Evolutionary conservation across 805 yeast genomes (phyloP).

Genomic region (Candida patagonica): DNA sequence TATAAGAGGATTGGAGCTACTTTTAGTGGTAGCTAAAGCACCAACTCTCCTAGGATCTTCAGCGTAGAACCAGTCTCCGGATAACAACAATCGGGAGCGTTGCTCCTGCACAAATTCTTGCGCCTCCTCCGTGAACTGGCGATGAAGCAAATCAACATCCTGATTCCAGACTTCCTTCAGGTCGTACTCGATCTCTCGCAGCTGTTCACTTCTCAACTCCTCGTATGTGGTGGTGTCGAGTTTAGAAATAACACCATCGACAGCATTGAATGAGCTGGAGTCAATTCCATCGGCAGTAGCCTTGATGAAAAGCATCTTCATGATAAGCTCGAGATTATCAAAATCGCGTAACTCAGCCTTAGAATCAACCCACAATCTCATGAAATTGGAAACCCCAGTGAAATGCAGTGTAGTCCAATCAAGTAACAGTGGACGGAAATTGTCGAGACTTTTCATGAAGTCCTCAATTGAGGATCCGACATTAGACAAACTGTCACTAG

Average conservation of each 20-base stretch:
- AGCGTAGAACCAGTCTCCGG: conserved; percentile 74
- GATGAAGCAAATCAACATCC: conserved; percentile 41
- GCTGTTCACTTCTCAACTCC: conserved; percentile 47
- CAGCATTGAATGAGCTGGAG: conserved; percentile 14
- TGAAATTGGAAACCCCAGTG: conserved; percentile 45
- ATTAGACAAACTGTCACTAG: background rate
- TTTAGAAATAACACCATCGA: conserved; percentile 39
- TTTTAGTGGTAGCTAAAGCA: conserved; percentile 2
- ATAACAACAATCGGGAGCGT: conserved; percentile 58
- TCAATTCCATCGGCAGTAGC: conserved; percentile 17
- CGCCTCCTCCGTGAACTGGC: conserved; percentile 45
- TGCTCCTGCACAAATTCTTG: conserved; percentile 67
- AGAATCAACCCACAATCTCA: conserved; percentile 59
- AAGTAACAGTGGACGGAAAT: conserved; percentile 15
- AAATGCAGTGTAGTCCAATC: conserved; percentile 49
- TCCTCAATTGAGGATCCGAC: conserved; percentile 9
- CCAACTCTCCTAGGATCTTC: conserved; percentile 36
- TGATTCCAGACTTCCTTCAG: conserved; percentile 37
- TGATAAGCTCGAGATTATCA: conserved; percentile 38
- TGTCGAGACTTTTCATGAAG: conserved; percentile 14
- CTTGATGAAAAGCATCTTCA: conserved; percentile 29
- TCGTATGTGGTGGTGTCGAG: conserved; percentile 37
- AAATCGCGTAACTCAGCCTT: conserved; percentile 45
- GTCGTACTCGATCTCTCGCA: conserved; percentile 25
- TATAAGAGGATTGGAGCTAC: background rate